A percentile compares a stretch with the other conserved stretches of the same genome.
phyloP scores from a whole-genome alignment of 2,329 filamentous ascomycete genomes.

The Venturia effusa region DNA sequence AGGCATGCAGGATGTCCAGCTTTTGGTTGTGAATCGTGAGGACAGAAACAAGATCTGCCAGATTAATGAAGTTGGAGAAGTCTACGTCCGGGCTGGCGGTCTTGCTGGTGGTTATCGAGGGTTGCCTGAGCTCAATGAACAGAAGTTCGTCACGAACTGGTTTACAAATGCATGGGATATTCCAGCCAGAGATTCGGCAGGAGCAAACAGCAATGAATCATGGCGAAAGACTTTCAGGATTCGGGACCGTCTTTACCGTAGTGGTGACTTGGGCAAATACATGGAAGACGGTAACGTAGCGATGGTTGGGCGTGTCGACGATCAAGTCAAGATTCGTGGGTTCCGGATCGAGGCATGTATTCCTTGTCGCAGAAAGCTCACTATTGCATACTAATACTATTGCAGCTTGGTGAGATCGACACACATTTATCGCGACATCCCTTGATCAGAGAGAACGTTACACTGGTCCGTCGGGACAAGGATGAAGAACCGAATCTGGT shows the following conservation, averaged over 20 bases:
- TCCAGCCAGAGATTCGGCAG: slow-evolving; percentile 41
- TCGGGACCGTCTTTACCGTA: slow-evolving; percentile 75
- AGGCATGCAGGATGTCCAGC: slow-evolving; percentile 82
- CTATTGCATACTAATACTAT: not conserved
- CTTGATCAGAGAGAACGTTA: slow-evolving; percentile 74
- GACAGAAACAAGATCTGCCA: slow-evolving; percentile 59
- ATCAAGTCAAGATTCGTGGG: slow-evolving; percentile 91
- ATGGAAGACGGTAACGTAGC: slow-evolving; percentile 61
- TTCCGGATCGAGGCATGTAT: slow-evolving; percentile 66
- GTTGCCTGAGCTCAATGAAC: slow-evolving; percentile 49
- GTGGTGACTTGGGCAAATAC: slow-evolving; percentile 75
- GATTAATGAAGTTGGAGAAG: slow-evolving; percentile 73
- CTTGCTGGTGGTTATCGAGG: slow-evolving; percentile 72
- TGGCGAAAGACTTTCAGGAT: slow-evolving; percentile 75
- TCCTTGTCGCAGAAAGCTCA: not conserved
- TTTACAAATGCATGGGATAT: slow-evolving; percentile 63
- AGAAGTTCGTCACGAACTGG: slow-evolving; percentile 80
- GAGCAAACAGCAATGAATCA: slow-evolving; percentile 46
- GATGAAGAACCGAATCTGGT: slow-evolving; percentile 79
- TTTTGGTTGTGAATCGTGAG: slow-evolving; percentile 68
- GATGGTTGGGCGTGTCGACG: slow-evolving; percentile 69
- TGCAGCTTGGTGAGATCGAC: slow-evolving; percentile 71
- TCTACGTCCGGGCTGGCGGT: slow-evolving; percentile 72
- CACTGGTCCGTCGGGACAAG: slow-evolving; percentile 70
- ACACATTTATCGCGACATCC: slow-evolving; percentile 64